A percentile compares a stretch with the other conserved stretches of the same genome.
These are phyloP conservation scores for Aleurites moluccanus DNA, from an alignment of 441 rosid species.

Conservation along the genomic window DNA sequence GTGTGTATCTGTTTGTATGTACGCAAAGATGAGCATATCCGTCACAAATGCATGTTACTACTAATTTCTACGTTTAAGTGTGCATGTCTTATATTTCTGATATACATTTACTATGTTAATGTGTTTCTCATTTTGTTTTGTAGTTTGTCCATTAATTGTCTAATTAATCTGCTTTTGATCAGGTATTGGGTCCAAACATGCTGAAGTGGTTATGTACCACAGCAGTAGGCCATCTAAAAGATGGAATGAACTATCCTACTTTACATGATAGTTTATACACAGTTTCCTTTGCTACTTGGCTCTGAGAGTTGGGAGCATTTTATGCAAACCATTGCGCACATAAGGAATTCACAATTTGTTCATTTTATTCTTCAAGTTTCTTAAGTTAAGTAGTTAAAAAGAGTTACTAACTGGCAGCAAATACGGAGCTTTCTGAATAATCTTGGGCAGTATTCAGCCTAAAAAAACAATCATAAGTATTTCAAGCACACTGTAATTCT, in stretches of 20 bases:
- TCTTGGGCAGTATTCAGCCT: neutral
- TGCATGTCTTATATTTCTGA: neutral
- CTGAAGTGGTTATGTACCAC: conserved; percentile 75
- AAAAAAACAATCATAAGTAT: neutral
- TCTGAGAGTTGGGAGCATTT: neutral
- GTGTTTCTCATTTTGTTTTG: neutral
- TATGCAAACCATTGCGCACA: too few species aligned
- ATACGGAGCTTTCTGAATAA: neutral
- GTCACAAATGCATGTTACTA: neutral
- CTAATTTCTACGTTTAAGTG: neutral
- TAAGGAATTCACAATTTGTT: neutral
- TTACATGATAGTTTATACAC: conserved; percentile 39
- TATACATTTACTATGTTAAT: neutral
- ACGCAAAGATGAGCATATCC: neutral
- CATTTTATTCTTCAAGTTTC: conserved; percentile 1
- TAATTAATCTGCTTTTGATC: conserved; percentile 26
- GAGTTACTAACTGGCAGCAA: neutral
- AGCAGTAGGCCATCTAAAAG: conserved; percentile 56
- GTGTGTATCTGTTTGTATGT: neutral
- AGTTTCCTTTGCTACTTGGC: neutral
- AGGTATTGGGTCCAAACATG: conserved; percentile 74
- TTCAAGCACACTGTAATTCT: neutral
- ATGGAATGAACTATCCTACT: conserved; percentile 53
- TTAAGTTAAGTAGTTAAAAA: neutral
- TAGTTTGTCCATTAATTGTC: neutral